These are phyloP conservation scores for Shiraia sp. DNA, from an alignment of 2,329 filamentous ascomycete genomes.

Conservation along the genomic window DNA sequence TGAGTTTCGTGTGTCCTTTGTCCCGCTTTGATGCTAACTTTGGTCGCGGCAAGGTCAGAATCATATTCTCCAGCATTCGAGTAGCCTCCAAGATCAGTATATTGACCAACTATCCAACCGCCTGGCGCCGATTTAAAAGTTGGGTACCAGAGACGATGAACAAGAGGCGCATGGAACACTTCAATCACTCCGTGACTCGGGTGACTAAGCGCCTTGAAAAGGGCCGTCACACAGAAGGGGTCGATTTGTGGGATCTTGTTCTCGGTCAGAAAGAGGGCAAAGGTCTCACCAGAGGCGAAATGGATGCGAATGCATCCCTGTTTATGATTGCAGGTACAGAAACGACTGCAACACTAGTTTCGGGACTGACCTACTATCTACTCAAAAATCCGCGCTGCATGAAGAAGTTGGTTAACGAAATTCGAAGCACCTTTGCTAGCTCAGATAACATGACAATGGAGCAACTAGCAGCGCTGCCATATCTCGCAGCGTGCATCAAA, in stretches of 20 bases:
- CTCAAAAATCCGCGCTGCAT: constrained; percentile 33
- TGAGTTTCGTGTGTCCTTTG: neutral
- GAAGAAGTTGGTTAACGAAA: constrained; percentile 32
- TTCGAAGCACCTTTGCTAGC: constrained; percentile 28
- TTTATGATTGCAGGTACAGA: constrained; percentile 52
- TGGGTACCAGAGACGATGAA: constrained; percentile 8
- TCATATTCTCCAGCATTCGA: constrained; percentile 32
- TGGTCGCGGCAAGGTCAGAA: constrained; percentile 30
- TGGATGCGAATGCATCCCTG: constrained; percentile 43
- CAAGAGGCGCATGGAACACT: constrained; percentile 20
- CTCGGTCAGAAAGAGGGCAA: constrained; percentile 38
- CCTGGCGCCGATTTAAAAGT: constrained; percentile 8
- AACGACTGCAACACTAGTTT: constrained; percentile 49
- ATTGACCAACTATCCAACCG: constrained; percentile 12
- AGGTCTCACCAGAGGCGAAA: constrained; percentile 36
- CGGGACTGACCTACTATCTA: constrained; percentile 44
- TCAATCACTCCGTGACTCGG: constrained; percentile 21
- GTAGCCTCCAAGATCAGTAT: constrained; percentile 5
- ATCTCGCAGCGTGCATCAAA: constrained; percentile 46
- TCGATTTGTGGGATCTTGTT: constrained; percentile 49
- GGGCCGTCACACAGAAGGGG: constrained; percentile 22
- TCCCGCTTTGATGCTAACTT: neutral
- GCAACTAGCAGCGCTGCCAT: constrained; percentile 34
- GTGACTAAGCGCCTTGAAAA: constrained; percentile 37
- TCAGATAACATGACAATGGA: constrained; percentile 43